A percentile compares a stretch with the other conserved stretches of the same genome.
Evolutionary conservation across 2,329 filamentous ascomycete genomes (phyloP).

Genomic region (Chaetomiaceae sp.): DNA sequence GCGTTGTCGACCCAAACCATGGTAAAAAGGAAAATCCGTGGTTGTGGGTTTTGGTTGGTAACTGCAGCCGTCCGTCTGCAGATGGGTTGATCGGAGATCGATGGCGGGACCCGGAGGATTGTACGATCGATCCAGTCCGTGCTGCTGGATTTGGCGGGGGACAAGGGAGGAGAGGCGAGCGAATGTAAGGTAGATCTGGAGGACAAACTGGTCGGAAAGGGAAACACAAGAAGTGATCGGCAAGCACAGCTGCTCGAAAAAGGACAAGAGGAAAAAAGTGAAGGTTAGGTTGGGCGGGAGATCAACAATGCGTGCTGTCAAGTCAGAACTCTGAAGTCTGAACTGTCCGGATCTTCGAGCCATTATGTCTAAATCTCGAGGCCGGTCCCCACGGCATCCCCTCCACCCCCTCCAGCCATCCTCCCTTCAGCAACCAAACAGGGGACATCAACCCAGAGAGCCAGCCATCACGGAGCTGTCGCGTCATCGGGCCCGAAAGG

Average conservation of each 20-base stretch:
- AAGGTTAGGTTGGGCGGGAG: constrained; percentile 15
- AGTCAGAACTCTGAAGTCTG: not conserved
- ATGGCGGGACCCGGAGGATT: too few relatives aligned
- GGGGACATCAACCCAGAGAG: not conserved
- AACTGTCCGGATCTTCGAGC: not conserved
- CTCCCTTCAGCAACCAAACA: not conserved
- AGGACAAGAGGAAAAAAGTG: constrained; percentile 10
- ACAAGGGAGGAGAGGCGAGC: not conserved
- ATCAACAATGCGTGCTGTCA: constrained; percentile 13
- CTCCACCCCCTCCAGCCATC: too few relatives aligned
- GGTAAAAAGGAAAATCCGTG: too few relatives aligned
- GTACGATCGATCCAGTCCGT: not conserved
- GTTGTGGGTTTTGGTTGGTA: too few relatives aligned
- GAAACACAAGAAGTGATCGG: constrained; percentile 14
- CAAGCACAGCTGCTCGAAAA: constrained; percentile 15
- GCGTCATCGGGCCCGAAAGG: not conserved
- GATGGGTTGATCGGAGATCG: too few relatives aligned
- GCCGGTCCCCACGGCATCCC: not conserved
- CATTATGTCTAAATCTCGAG: constrained; percentile 1
- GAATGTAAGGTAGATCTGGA: too few relatives aligned
- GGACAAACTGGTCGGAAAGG: constrained; percentile 3
- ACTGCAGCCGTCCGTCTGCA: too few relatives aligned
- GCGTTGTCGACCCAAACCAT: constrained; percentile 51
- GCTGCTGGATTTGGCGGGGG: not conserved
- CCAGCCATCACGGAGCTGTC: not conserved